Conservation (phyloP, 2,329 filamentous ascomycete species). For the Setomelanomma holmii region DNA sequence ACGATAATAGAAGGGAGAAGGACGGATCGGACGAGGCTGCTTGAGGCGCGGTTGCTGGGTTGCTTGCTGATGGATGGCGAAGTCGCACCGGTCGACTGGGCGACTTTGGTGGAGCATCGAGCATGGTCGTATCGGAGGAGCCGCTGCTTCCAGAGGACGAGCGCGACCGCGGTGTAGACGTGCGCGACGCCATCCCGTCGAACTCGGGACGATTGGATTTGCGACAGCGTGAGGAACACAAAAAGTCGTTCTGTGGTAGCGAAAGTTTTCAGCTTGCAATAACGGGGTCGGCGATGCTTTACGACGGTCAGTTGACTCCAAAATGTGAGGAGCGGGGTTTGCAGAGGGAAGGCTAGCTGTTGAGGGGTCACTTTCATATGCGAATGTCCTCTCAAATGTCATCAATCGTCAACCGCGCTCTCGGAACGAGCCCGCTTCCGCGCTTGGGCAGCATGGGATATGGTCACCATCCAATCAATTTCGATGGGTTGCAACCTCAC, state of each 20-base stretch:
- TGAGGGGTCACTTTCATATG: neutral
- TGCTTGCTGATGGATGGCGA: slow-evolving; percentile 30
- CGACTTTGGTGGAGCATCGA: slow-evolving; percentile 36
- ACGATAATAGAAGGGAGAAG: slow-evolving; percentile 44
- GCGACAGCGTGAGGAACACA: slow-evolving; percentile 12
- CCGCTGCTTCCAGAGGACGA: slow-evolving; percentile 38
- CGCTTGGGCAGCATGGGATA: too few species aligned
- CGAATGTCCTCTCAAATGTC: neutral
- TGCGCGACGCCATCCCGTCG: slow-evolving; percentile 35
- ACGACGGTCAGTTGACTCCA: neutral
- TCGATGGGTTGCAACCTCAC: too few species aligned
- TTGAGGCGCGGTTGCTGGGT: slow-evolving; percentile 13
- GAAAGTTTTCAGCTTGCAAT: neutral
- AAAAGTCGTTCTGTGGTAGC: slow-evolving; percentile 7
- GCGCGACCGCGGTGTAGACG: slow-evolving; percentile 37
- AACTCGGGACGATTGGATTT: slow-evolving; percentile 1
- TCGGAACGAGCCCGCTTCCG: neutral
- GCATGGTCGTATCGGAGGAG: slow-evolving; percentile 45
- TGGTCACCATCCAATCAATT: neutral
- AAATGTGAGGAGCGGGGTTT: neutral
- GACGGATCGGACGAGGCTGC: slow-evolving; percentile 22
- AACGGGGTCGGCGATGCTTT: neutral
- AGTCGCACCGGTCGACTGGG: slow-evolving; percentile 35
- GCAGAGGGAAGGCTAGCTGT: neutral
- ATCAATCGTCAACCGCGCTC: neutral